phyloP scores from a whole-genome alignment of 495 filamentous ascomycete species.

The Neurospora hispaniola region DNA sequence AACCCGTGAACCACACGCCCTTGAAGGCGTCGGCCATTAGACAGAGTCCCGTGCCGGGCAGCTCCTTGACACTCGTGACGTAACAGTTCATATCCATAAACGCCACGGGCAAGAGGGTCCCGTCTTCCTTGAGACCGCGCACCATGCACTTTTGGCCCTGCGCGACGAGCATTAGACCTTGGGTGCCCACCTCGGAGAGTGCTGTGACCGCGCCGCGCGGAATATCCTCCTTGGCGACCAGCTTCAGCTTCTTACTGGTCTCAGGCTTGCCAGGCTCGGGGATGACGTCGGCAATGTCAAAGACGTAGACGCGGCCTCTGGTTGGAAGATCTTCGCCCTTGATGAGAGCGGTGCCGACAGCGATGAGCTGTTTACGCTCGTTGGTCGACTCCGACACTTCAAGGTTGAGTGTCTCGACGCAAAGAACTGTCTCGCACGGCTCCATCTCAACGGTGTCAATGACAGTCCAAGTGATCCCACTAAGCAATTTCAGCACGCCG shows the following conservation, averaged over 20 bases:
- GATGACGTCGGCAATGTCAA: conserved; percentile 81
- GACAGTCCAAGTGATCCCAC: conserved; percentile 61
- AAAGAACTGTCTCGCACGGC: conserved; percentile 63
- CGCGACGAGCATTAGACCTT: conserved; percentile 81
- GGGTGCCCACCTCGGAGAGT: conserved; percentile 75
- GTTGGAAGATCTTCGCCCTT: conserved; percentile 83
- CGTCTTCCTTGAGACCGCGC: conserved; percentile 88
- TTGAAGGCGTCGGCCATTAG: conserved; percentile 83
- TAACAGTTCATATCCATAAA: conserved; percentile 98
- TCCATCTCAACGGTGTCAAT: conserved; percentile 66
- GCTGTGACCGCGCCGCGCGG: conserved; percentile 85
- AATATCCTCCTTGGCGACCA: conserved; percentile 79
- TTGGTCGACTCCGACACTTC: conserved; percentile 86
- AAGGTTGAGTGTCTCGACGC: conserved; percentile 71
- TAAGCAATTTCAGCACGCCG: conserved; percentile 62
- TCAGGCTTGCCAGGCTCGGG: conserved; percentile 79
- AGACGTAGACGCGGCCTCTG: conserved; percentile 79
- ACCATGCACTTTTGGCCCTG: conserved; percentile 98
- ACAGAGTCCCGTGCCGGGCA: conserved; percentile 72
- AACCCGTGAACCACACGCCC: conserved; percentile 90
- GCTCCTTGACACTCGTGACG: conserved; percentile 68
- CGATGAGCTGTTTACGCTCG: conserved; percentile 67
- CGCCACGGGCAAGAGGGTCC: conserved; percentile 79
- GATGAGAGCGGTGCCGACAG: conserved; percentile 72
- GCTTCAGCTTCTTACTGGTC: conserved; percentile 72